phyloP scores from a whole-genome alignment of 768 basidiomycete species.

The Sporobolomyces roseus region DNA sequence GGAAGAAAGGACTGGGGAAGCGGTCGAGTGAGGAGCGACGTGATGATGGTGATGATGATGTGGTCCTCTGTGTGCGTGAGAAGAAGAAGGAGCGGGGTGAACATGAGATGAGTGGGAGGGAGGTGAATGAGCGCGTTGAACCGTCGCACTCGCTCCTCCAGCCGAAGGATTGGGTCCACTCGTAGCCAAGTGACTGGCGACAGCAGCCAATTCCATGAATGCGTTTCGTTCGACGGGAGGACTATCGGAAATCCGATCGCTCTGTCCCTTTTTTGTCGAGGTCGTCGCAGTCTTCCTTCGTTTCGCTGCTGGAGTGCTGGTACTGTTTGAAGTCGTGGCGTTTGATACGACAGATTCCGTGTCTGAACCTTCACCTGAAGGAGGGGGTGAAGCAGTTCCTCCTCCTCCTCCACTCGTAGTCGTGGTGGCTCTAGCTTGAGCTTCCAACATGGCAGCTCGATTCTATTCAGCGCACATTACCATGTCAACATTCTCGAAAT shows the following conservation, averaged over 20 bases:
- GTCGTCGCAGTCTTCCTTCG: conserved; percentile 17
- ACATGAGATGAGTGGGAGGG: neutral
- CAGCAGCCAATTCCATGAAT: conserved; percentile 26
- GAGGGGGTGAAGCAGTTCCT: conserved; percentile 11
- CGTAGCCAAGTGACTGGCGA: conserved; percentile 17
- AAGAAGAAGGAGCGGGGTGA: conserved; percentile 5
- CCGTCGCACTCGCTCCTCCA: neutral
- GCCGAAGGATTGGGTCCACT: neutral
- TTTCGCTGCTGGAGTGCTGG: conserved; percentile 9
- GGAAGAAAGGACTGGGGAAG: no score
- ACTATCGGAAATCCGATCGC: no score
- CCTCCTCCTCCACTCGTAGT: no score
- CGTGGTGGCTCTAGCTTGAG: conserved; percentile 11
- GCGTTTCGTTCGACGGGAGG: conserved; percentile 5
- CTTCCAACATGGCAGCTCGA: conserved; percentile 33
- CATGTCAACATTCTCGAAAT: neutral
- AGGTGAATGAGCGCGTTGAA: neutral
- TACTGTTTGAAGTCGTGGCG: neutral
- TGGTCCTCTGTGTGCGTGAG: no score
- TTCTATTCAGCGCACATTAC: conserved; percentile 1
- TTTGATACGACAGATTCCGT: conserved; percentile 17
- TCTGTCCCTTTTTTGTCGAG: conserved; percentile 28
- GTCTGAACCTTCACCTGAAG: conserved; percentile 22
- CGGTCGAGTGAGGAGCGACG: no score
- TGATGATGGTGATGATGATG: no score